Conservation (phyloP, 164 flowering plant genomes). For the Platanus orientalis region DNA sequence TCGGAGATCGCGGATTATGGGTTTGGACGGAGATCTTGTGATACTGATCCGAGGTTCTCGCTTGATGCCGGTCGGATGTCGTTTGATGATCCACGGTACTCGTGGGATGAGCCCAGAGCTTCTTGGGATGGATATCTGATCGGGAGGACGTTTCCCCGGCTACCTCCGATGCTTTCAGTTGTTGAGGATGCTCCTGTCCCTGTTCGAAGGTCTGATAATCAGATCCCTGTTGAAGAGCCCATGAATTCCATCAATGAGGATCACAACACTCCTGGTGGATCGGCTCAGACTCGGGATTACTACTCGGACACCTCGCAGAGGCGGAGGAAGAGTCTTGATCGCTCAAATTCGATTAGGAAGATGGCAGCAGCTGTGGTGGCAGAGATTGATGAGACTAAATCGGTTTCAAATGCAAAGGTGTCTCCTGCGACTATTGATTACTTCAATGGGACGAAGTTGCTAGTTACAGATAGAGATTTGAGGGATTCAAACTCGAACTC, state of each 20-base stretch:
- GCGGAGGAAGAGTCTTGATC: slow-evolving; percentile 65
- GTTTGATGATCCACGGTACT: slow-evolving; percentile 60
- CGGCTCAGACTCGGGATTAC: slow-evolving; percentile 85
- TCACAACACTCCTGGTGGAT: slow-evolving; percentile 68
- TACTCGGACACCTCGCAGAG: slow-evolving; percentile 71
- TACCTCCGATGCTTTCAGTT: slow-evolving; percentile 73
- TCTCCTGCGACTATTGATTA: slow-evolving; percentile 39
- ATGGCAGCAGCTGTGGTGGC: slow-evolving; percentile 65
- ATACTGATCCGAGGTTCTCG: slow-evolving; percentile 47
- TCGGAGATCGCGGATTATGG: slow-evolving; percentile 91
- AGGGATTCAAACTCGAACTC: slow-evolving; percentile 60
- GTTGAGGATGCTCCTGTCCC: slow-evolving; percentile 65
- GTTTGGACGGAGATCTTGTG: slow-evolving; percentile 69
- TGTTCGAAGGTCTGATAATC: slow-evolving; percentile 49
- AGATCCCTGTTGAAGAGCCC: slow-evolving; percentile 73
- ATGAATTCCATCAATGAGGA: slow-evolving; percentile 36
- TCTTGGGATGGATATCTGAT: slow-evolving; percentile 92
- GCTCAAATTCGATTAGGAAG: slow-evolving; percentile 65
- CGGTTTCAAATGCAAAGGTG: slow-evolving; percentile 58
- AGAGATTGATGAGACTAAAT: slow-evolving; percentile 64
- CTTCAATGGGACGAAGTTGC: slow-evolving; percentile 29
- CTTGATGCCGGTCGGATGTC: slow-evolving; percentile 54
- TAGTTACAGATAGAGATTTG: slow-evolving; percentile 32
- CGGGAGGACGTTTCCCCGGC: slow-evolving; percentile 51
- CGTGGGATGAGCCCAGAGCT: slow-evolving; percentile 87